A percentile compares a stretch with the other conserved stretches of the same genome.
These are phyloP conservation scores for Rhizopus arrhizus DNA, from an alignment of 371 early-diverging fungal genomes.

Conservation along the genomic window DNA sequence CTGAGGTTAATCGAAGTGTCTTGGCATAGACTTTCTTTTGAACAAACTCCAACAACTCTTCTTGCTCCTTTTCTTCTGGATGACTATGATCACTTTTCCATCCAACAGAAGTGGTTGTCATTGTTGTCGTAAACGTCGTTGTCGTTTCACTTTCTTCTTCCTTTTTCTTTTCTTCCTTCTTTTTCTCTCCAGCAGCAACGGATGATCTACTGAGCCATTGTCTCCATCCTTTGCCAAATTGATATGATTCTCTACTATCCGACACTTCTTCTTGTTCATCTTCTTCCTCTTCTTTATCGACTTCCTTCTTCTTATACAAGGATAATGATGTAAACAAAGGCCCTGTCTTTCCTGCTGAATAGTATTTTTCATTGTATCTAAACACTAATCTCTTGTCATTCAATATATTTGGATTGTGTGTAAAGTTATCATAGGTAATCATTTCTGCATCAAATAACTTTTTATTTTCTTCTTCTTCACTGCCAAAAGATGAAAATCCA, in stretches of 20 bases:
- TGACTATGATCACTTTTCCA: slow-evolving; percentile 42
- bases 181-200: slow-evolving; percentile 26
- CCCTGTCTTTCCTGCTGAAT: slow-evolving; percentile 44
- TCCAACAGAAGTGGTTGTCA: slow-evolving; percentile 47
- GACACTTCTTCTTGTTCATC: slow-evolving; percentile 17
- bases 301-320: slow-evolving; percentile 38
- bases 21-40: slow-evolving; percentile 75
- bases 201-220: slow-evolving; percentile 57
- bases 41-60: slow-evolving; percentile 9
- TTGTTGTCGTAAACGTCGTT: slow-evolving; percentile 43
- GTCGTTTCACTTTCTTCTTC: slow-evolving; percentile 9
- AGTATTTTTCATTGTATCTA: slow-evolving; percentile 61
- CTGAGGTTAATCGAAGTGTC: slow-evolving; percentile 87
- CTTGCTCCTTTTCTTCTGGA: slow-evolving; percentile 20
- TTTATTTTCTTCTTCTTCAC: slow-evolving; percentile 52
- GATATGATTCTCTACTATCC: slow-evolving; percentile 39
- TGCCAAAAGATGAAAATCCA: slow-evolving; percentile 44
- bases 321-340: slow-evolving; percentile 59
- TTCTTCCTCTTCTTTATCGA: slow-evolving; percentile 10
- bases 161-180: slow-evolving; percentile 7
- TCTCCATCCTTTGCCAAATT: slow-evolving; percentile 52
- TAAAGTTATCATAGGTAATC: slow-evolving; percentile 65
- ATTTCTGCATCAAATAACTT: slow-evolving; percentile 60
- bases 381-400: slow-evolving; percentile 69
- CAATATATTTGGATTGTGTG: slow-evolving; percentile 65